Evolutionary conservation across 495 filamentous ascomycete species (phyloP).

Genomic region (Hamigera avellanea): DNA sequence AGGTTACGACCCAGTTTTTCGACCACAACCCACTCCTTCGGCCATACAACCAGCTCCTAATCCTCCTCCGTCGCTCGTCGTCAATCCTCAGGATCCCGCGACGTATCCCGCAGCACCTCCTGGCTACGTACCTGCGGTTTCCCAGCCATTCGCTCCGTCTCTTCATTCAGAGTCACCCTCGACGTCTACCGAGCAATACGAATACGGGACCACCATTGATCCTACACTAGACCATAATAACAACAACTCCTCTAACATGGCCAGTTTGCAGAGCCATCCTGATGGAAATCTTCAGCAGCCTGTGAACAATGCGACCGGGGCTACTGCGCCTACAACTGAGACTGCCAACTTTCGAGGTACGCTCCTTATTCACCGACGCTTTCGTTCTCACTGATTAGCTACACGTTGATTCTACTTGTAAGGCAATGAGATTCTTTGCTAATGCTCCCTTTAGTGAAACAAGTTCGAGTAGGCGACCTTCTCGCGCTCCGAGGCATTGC

Average conservation of each 20-base stretch:
- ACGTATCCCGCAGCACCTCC: constrained; percentile 39
- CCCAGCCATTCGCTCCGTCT: constrained; percentile 46
- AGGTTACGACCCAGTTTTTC: constrained; percentile 98
- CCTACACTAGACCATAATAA: constrained; percentile 47
- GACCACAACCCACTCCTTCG: constrained; percentile 64
- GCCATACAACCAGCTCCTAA: constrained; percentile 68
- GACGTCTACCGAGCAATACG: constrained; percentile 38
- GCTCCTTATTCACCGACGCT: too few species aligned
- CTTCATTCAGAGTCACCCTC: constrained; percentile 34
- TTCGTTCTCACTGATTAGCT: too few species aligned
- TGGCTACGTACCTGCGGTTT: constrained; percentile 47
- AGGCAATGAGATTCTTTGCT: too few species aligned
- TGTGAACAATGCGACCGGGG: constrained; percentile 13
- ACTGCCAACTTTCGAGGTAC: constrained; percentile 27
- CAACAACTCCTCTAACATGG: constrained; percentile 9
- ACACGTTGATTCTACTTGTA: too few species aligned
- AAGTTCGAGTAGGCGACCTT: constrained; percentile 65
- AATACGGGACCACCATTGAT: constrained; percentile 63
- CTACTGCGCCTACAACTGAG: constrained; percentile 16
- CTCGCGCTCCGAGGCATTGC: constrained; percentile 52
- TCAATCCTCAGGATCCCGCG: constrained; percentile 33
- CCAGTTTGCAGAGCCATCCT: constrained; percentile 24
- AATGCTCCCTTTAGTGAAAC: constrained; percentile 39
- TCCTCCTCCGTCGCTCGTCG: constrained; percentile 34
- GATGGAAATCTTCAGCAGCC: constrained; percentile 18